Evolutionary conservation across 1,284 basidiomycete species (phyloP), one percentile per base, ranked within the genome.

Genomic region (Malassezia slooffiae): DNA sequence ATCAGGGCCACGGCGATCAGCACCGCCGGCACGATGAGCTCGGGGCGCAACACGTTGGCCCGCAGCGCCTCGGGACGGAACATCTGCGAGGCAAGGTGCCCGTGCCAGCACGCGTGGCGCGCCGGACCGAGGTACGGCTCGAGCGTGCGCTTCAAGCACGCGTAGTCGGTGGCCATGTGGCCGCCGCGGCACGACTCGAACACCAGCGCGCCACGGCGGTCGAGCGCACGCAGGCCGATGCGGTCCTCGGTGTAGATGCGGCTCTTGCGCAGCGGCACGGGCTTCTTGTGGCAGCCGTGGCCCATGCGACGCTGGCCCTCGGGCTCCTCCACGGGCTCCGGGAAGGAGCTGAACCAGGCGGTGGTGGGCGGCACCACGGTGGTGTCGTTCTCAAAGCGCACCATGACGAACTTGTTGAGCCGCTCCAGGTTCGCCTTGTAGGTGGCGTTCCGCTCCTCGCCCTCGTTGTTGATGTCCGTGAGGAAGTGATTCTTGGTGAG

Each of bases 171-270:
- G 32, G 61, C 47, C 64, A 68, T 67, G 46, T 68, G 65, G 1
- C 41, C 26, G 16, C 65, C 64, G 12, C 55, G 44, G 44, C 65
- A 67, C 10, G 54, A 50, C 23, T 59, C 57, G 43, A 69, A 52
- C 15, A 57, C 46, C 8, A 69, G 55, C n/a, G 55, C 74, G 3
- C 80, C 82, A 5, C 74, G 71, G 60, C 84, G 75, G 62, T 93
- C 83, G 34, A 97, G 75, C 38, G 71, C 65, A 17, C 77, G 75
- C 31, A 97, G 72, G 1, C 91, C 91, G 52, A 96, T 85, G 78
- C 85, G 87, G 70, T 97, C 85, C 39, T 87, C 77, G 2, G 63
- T 67, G 71, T 93, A 97, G 29, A 93, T 72, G 5, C 78, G 78
- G 57, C 90, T 87, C 39, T 71, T 57, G 16, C 75, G 74, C 77